Base-by-base conservation (phyloP, 2,329 filamentous ascomycete species). In the Aureobasidium zeae region DNA sequence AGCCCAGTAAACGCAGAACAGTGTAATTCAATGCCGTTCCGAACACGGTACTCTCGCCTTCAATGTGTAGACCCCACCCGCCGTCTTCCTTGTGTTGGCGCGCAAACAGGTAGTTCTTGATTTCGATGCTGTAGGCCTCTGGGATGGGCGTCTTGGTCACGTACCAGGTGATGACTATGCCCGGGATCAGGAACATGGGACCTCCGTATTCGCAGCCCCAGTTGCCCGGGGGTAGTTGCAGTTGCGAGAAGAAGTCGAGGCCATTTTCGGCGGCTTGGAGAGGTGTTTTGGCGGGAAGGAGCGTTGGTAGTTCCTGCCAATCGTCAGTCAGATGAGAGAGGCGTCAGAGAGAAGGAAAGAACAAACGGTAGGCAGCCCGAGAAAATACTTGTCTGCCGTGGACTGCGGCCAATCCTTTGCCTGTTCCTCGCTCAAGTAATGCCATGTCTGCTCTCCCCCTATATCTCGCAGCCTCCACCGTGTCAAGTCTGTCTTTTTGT, bases 151-250 rank as follows among this genome's bases (percentile, higher is more conserved):
- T 94, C 59, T 88, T 79, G 49, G 88, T 96, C 41, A 83, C 83
- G 60, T 94, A 88, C 79, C 86, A 93, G 20, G 83, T 74, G 53
- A 94, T 78, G 49, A 95, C 78, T 16, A 94, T 62, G 32, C 89
- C 86, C 0, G 89, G 86, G 1, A 96, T 71, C 28, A 96, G 74
- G 59, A 98, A 98, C 85, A 95, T 89, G 3, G 91, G 91, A 0
- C 91, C 91, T 44, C 91, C 91, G 66, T 98, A 98, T 62, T 98
- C 91, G 67, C 89, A 96, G 4, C 74, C 91, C 91, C 91, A 98
- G 58, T 95, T 86, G 4, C 91, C 91, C 1, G 86, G 82, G 11
- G 82, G 79, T 1, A 95, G 72, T 61, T 98, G 91, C 17, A 96
- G 75, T 50, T 89, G 76, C 46, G 88, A 84, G 67, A 93, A 94